Evolutionary conservation across 2,329 filamentous ascomycete genomes (phyloP).

Genomic region (Trichoderma brevicompactum): DNA sequence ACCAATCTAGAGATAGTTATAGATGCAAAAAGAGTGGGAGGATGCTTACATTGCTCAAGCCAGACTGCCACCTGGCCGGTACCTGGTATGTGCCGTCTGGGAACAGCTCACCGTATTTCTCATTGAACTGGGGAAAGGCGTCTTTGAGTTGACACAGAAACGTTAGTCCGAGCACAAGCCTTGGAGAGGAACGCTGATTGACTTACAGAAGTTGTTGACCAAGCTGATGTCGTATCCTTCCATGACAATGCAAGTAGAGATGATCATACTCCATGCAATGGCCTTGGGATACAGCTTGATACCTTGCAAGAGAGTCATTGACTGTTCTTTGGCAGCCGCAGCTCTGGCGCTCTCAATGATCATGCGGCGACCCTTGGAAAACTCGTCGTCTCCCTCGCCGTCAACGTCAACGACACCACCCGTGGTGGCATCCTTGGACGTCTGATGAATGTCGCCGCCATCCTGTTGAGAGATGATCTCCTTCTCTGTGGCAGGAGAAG

Average conservation of each 20-base stretch:
- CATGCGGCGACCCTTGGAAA: constrained; percentile 36
- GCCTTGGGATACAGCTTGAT: constrained; percentile 86
- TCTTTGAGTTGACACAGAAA: constrained; percentile 38
- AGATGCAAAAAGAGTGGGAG: not conserved
- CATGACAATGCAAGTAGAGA: constrained; percentile 92
- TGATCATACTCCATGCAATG: constrained; percentile 79
- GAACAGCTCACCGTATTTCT: constrained; percentile 58
- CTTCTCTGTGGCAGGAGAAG: constrained; percentile 9
- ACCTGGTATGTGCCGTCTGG: constrained; percentile 56
- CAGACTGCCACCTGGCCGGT: constrained; percentile 65
- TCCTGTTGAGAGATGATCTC: constrained; percentile 2
- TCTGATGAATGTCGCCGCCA: constrained; percentile 3
- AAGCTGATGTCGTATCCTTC: constrained; percentile 85
- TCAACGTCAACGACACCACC: constrained; percentile 5
- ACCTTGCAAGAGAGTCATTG: constrained; percentile 75
- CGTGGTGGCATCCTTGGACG: constrained; percentile 15
- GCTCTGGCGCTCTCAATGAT: constrained; percentile 44
- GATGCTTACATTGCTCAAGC: constrained; percentile 56
- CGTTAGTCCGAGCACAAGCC: not conserved
- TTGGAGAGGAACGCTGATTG: not conserved
- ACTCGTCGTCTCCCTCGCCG: constrained; percentile 27
- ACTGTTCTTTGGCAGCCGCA: constrained; percentile 65
- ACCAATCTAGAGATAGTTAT: not conserved
- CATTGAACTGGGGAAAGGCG: constrained; percentile 61
- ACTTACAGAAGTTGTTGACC: constrained; percentile 76